Conservation (phyloP, 306 rosid genomes). For the Vigna angularis region DNA sequence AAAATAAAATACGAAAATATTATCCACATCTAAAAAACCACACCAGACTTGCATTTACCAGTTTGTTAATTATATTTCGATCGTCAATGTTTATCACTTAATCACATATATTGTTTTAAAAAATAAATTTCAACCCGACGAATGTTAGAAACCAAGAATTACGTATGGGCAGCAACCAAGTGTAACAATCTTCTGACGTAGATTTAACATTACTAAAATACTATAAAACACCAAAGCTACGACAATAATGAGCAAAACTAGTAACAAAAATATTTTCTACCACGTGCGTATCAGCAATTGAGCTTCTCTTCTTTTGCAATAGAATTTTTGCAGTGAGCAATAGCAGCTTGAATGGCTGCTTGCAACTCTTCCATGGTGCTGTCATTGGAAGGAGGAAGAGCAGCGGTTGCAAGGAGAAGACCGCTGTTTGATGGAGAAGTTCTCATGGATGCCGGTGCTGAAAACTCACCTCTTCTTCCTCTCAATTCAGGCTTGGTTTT, state of each 20-base stretch:
- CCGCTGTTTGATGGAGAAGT: conserved; percentile 95
- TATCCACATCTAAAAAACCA: not conserved
- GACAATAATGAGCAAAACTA: conserved; percentile 25
- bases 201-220: conserved; percentile 27
- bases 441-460: conserved; percentile 98
- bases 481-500: conserved; percentile 57
- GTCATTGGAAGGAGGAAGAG: conserved; percentile 64
- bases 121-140: not conserved
- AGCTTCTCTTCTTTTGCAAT: conserved; percentile 67
- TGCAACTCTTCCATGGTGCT: conserved; percentile 98
- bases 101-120: not conserved
- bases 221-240: conserved; percentile 36
- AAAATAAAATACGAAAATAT: not conserved
- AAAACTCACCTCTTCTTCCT: conserved; percentile 75
- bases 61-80: not conserved
- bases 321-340: conserved; percentile 98
- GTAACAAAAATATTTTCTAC: not conserved
- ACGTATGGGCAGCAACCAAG: not conserved
- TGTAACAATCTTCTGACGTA: not conserved
- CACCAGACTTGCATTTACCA: not conserved
- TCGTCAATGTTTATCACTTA: not conserved
- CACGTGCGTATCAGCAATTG: conserved; percentile 44
- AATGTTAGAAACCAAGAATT: conserved; percentile 7
- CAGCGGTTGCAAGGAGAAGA: conserved; percentile 58
- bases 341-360: conserved; percentile 98